Evolutionary conservation across 2,329 filamentous ascomycete genomes (phyloP), one percentile per base, ranked within the genome.

Genomic region (Lachnellula willkommii): DNA sequence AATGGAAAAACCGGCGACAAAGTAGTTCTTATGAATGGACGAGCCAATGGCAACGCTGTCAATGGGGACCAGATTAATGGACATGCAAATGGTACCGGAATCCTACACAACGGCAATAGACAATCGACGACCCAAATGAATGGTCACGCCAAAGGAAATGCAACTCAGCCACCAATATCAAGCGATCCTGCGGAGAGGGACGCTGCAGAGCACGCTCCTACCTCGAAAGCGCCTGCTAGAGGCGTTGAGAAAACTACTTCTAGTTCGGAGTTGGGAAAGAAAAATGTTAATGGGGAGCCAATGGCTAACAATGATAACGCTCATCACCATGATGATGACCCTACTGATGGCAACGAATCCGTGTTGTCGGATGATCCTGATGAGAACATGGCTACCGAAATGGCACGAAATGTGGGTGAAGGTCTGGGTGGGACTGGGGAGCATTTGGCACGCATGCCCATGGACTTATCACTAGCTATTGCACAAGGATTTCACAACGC

Each of bases 401-500:
- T 68, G 17, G 64, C 63, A 11, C 56, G 60, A 28, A 60, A 69
- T 35, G 56, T 69, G 7, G 65, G 63, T 2, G 56, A 59, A 15
- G 66, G 66, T 5, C 40, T 70, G 28, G 66, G 65, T 2, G 57
- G 66, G 50, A 64, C 66, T 17, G 65, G 63, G 1, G 64, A 63
- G 48, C 56, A 63, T 4, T 59, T 69, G 32, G 62, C 63, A 32
- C 58, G 62, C 58, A 79, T 82, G 0, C 85, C 85, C 0, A 79
- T 86, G 60, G 79, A 85, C 62, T 68, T 88, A 2, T 76, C 79
- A 0, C 71, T 87, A 42, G 82, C 83, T 0, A 67, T 88, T 2
- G 82, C 83, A 1, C 84, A 88, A 65, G 85, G 85, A 1, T 88
- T 88, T 60, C 85, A 88, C 67, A 89, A 89, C 60, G 84, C 83